phyloP scores from a whole-genome alignment of 371 early-diverging fungal species.

The Circinella minor region DNA sequence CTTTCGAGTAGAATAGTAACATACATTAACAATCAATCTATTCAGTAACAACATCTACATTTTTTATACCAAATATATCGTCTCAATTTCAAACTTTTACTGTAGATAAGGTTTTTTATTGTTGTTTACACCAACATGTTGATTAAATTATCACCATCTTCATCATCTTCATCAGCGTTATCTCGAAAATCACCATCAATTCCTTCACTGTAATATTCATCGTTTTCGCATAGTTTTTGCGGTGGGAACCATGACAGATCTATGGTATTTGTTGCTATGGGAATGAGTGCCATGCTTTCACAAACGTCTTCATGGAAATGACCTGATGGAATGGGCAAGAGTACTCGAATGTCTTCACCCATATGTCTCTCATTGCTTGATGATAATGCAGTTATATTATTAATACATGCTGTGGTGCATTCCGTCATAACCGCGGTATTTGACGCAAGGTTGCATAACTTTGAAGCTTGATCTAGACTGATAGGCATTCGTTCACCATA shows the following conservation, averaged over 20 bases:
- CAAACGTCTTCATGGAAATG: neutral
- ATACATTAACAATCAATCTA: too few species aligned
- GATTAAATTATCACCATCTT: neutral
- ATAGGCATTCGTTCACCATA: neutral
- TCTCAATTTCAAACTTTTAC: too few species aligned
- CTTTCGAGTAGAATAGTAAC: too few species aligned
- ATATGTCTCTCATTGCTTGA: neutral
- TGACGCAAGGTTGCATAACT: neutral
- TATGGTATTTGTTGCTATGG: neutral
- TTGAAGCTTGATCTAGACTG: conserved; percentile 2
- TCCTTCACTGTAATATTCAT: neutral
- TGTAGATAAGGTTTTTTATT: too few species aligned
- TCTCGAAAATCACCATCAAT: neutral
- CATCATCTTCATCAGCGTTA: neutral
- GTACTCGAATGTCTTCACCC: neutral
- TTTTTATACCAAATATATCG: too few species aligned
- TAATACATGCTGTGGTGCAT: neutral
- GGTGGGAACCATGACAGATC: neutral
- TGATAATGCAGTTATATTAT: neutral
- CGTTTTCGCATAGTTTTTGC: neutral
- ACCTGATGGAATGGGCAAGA: neutral
- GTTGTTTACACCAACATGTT: neutral
- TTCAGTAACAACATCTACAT: too few species aligned
- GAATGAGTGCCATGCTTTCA: neutral
- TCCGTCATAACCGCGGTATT: neutral